Evolutionary conservation across 305 asterid species (phyloP), one percentile per base, ranked within the genome.

Genomic region (Fraxinus sp.): DNA sequence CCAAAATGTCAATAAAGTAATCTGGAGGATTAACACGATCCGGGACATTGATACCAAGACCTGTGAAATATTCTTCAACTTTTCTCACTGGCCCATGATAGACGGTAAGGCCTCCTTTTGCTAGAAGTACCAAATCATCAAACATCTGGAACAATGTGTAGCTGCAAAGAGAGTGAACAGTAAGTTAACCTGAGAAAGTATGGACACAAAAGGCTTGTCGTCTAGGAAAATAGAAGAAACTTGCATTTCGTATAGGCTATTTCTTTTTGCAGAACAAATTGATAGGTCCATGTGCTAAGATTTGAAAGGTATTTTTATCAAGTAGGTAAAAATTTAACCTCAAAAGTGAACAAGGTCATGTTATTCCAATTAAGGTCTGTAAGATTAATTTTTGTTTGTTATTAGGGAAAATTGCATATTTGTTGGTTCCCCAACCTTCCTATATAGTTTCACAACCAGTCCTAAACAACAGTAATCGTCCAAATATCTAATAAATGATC

Each of bases 11-110:
- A 7, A 94, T 96, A 77, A 79, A 96, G 87, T 94, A 87, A 86
- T 96, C 99, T 1, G 99, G 99, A 82, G 99, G 99, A 87, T 94
- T 94, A 68, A 94, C 88, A 24, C 99, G 97, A 35, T 94, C 99
- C 0, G 99, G 99, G 52, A 94, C 97, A 28, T 85, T 84, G 80
- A 96, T 93, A 7, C 98, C 98, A 32, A 90, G 94, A 82, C 90
- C 81, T 33, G 94, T 81, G 83, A 96, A 96, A 89, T 96, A 94
- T 70, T 91, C 97, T 84, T 96, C 99, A 6, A 89, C 98, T 89
- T 91, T 91, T 85, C 88, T 89, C 76, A 86, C 97, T 0, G 99
- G 90, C 32, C 99, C 99, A 30, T 94, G 98, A 83, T 96, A 96
- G 81, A 90, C 99, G 14, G 92, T 90, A 9, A 96, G 91, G 80